These are phyloP conservation scores for Alectoria sarmentosa DNA, from an alignment of 495 filamentous ascomycete genomes.

Conservation along the genomic window DNA sequence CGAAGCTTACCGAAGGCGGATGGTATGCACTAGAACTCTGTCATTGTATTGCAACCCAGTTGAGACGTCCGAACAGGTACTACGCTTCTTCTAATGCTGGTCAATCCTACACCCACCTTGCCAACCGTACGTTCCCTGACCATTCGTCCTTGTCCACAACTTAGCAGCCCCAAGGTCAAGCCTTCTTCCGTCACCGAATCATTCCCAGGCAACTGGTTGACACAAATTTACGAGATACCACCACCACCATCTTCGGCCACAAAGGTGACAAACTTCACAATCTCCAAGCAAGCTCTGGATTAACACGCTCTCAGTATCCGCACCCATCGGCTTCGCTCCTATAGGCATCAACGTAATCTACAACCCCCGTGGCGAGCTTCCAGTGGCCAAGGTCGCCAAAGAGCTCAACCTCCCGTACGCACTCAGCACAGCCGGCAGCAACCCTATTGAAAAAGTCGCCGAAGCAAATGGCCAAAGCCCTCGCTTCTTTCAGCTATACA, in stretches of 20 bases:
- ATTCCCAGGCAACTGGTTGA: conserved; percentile 57
- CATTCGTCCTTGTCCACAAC: neutral
- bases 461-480: conserved; percentile 44
- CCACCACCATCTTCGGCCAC: conserved; percentile 55
- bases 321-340: conserved; percentile 52
- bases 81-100: conserved; percentile 64
- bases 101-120: conserved; percentile 55
- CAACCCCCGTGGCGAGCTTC: conserved; percentile 48
- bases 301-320: conserved; percentile 15
- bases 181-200: conserved; percentile 62
- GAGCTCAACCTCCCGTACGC: conserved; percentile 52
- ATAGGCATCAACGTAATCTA: conserved; percentile 64
- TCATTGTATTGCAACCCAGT: neutral
- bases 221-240: conserved; percentile 52
- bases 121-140: conserved; percentile 42
- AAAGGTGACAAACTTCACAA: conserved; percentile 20
- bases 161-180: conserved; percentile 32
- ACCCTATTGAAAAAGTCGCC: conserved; percentile 51
- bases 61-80: conserved; percentile 31
- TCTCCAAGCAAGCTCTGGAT: neutral
- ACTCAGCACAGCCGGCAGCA: conserved; percentile 52
- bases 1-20: conserved; percentile 46
- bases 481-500: conserved; percentile 60
- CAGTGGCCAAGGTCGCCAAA: conserved; percentile 51
- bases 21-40: conserved; percentile 30